These are phyloP conservation scores for Macadamia tetraphylla DNA, from an alignment of 164 flowering plant genomes.

Conservation along the genomic window DNA sequence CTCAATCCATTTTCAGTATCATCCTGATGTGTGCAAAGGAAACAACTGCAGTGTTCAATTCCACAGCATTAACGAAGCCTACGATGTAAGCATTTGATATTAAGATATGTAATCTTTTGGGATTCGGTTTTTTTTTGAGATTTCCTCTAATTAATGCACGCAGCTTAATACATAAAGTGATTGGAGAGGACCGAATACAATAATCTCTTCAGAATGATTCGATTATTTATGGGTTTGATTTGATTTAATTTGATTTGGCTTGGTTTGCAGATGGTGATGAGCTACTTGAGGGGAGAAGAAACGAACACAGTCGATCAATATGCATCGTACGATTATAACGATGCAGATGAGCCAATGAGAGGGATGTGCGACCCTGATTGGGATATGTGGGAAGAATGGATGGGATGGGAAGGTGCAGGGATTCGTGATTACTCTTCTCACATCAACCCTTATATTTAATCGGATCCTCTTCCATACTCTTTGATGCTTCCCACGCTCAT, in stretches of 20 bases:
- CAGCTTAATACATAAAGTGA: too few species aligned
- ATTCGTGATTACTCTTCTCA: constrained; percentile 74
- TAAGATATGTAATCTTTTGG: too few species aligned
- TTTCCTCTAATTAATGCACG: too few species aligned
- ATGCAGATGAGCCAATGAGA: constrained; percentile 40
- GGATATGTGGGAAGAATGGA: constrained; percentile 91
- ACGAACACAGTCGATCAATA: neutral
- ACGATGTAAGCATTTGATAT: constrained; percentile 40
- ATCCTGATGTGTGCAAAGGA: constrained; percentile 96
- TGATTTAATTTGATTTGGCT: neutral
- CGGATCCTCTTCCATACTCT: too few species aligned
- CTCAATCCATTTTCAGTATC: constrained; percentile 58
- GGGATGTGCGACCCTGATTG: constrained; percentile 67
- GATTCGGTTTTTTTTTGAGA: too few species aligned
- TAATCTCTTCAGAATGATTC: neutral
- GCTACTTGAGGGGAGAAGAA: constrained; percentile 50
- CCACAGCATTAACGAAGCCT: constrained; percentile 80
- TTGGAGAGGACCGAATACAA: too few species aligned
- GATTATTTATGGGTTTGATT: neutral
- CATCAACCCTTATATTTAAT: constrained; percentile 67
- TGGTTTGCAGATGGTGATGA: constrained; percentile 61
- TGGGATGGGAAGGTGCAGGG: constrained; percentile 99
- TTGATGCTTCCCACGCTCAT: too few species aligned
- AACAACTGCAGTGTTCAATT: constrained; percentile 69
- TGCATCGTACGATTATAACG: constrained; percentile 17